Evolutionary conservation across 148 eudicot genomes (phyloP).

Genomic region (Fagopyrum homotropicum): DNA sequence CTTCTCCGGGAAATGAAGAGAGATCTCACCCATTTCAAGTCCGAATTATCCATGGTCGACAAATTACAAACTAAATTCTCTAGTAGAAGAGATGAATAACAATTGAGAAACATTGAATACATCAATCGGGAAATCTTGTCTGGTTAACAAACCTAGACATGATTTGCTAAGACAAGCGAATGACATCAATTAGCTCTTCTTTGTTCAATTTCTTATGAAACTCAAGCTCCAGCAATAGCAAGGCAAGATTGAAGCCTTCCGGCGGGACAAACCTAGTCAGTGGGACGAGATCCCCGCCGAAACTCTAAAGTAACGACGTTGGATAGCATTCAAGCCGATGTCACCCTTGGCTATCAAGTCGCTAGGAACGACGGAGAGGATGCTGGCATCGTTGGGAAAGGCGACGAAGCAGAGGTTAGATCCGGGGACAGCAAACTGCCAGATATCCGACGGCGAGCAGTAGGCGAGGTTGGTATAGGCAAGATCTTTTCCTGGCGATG

Average conservation of each 20-base stretch:
- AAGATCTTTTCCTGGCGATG: too few relatives aligned
- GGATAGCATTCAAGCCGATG: too few relatives aligned
- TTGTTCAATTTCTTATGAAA: constrained; percentile 63
- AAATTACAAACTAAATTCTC: neutral
- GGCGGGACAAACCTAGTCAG: constrained; percentile 75
- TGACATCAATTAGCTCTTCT: constrained; percentile 90
- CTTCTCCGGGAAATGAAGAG: too few relatives aligned
- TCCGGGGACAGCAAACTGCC: too few relatives aligned
- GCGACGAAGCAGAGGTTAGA: too few relatives aligned
- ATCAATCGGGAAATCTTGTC: constrained; percentile 33
- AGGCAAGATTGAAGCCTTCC: constrained; percentile 63
- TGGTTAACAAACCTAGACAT: constrained; percentile 62
- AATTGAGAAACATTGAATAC: neutral
- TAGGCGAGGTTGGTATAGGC: too few relatives aligned
- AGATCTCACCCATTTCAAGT: neutral
- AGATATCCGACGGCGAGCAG: too few relatives aligned
- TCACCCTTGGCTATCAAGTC: too few relatives aligned
- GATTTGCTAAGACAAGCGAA: constrained; percentile 51
- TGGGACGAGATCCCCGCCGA: too few relatives aligned
- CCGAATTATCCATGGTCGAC: neutral
- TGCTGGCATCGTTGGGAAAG: too few relatives aligned
- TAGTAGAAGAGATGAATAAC: neutral
- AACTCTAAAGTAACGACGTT: too few relatives aligned
- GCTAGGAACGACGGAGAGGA: too few relatives aligned
- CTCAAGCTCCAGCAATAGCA: constrained; percentile 84